Evolutionary conservation across 2,329 filamentous ascomycete species (phyloP), one percentile per base, ranked within the genome.

Genomic region (Orbilia javanica): DNA sequence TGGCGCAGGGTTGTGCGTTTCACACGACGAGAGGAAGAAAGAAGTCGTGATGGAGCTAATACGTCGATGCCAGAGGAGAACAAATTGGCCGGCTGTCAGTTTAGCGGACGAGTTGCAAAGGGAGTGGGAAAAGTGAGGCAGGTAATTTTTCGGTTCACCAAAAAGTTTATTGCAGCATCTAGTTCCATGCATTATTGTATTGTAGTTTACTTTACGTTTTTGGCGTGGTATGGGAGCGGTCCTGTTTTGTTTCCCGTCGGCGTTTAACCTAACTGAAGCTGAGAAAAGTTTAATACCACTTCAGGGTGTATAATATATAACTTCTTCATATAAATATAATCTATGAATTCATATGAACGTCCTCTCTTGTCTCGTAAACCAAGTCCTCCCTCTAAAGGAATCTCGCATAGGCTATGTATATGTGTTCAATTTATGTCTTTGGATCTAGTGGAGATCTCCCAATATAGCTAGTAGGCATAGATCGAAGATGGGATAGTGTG

Each of bases 1-100:
- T 62, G 80, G 81, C 70, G 85, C 85, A 1, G 85, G 85, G 0
- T 81, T 86, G 8, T 86, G 85, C 67, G 84, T 84, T 29, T 63
- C 66, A 15, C 84, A 84, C 31, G 84, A 85, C 42, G 68, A 81
- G 3, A 79, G 79, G 1, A 85, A 85, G 76, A 81, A 84, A 29
- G 81, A 84, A 4, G 81, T 81, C 20, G 84, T 86, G 20, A 79
- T 84, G 5, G 82, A 83, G 20, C 79, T 86, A 42, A 84, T 86
- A 42, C 79, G 82, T 44, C 80, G 82, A 29, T 85, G 85, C 77
- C 83, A 84, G 48, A 81, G 80, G 22, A 80, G 84, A 60, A 85
- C 84, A 1, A 85, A 84, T 20, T 86, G 85, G 85, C 85, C 85
- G 0, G 84, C 84, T 63, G 74, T 70, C 1, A 80, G 80, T 15